phyloP scores from a whole-genome alignment of 106 monocot genomes.

The Amphibolis antarctica region DNA sequence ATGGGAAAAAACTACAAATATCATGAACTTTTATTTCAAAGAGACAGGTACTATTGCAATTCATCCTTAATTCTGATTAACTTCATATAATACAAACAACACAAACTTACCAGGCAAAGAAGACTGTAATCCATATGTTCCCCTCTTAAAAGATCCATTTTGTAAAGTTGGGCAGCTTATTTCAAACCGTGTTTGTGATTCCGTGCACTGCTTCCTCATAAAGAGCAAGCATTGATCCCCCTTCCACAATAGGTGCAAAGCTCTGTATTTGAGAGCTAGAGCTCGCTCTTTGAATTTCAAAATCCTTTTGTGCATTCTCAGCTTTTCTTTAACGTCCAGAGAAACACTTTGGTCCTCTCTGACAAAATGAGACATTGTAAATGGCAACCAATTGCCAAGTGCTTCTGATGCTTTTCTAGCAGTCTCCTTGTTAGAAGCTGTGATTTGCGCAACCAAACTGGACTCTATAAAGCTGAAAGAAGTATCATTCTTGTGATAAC shows the following conservation, averaged over 20 bases:
- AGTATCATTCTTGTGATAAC: not conserved
- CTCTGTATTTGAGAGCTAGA: constrained; percentile 59
- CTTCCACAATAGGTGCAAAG: constrained; percentile 58
- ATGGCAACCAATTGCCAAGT: constrained; percentile 16
- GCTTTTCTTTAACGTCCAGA: constrained; percentile 26
- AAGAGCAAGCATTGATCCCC: constrained; percentile 57
- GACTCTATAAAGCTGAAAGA: not conserved
- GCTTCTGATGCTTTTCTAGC: constrained; percentile 26
- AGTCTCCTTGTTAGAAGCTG: constrained; percentile 31
- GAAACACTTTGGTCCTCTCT: constrained; percentile 1
- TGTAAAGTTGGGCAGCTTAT: constrained; percentile 23
- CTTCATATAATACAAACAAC: not conserved
- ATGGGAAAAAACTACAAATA: not conserved
- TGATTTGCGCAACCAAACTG: constrained; percentile 29
- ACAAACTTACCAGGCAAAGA: constrained; percentile 39
- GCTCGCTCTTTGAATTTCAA: constrained; percentile 54
- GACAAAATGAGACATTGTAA: constrained; percentile 8
- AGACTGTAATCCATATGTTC: constrained; percentile 28
- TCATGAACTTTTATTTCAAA: too few relatives aligned
- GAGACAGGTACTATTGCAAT: too few relatives aligned
- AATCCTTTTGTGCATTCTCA: constrained; percentile 22
- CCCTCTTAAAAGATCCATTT: constrained; percentile 36
- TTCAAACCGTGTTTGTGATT: constrained; percentile 51
- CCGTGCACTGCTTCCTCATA: constrained; percentile 39
- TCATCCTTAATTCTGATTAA: too few relatives aligned